phyloP scores from a whole-genome alignment of 225 moss, liverwort and hornwort genomes.

The Takakia lepidozioides region DNA sequence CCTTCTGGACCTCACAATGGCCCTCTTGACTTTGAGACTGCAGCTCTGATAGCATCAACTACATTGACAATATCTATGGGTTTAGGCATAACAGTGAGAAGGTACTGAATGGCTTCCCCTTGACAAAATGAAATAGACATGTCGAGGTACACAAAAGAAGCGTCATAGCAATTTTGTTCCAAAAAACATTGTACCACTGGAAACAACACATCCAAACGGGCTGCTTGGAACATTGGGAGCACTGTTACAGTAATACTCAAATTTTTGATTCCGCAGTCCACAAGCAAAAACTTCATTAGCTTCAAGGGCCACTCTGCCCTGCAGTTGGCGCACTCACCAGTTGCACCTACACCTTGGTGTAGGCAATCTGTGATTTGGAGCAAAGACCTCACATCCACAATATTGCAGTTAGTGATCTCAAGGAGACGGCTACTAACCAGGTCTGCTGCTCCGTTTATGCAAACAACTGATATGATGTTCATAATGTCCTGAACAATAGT shows the following conservation, averaged over 20 bases:
- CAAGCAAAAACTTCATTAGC: slow-evolving; percentile 41
- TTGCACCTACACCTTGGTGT: no score
- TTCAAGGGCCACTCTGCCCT: slow-evolving; percentile 36
- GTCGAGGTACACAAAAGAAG: slow-evolving; percentile 33
- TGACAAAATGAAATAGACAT: slow-evolving; percentile 46
- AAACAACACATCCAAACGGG: slow-evolving; percentile 40
- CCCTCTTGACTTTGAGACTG: slow-evolving; percentile 38
- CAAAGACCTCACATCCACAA: slow-evolving; percentile 27
- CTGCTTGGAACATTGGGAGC: slow-evolving; percentile 48
- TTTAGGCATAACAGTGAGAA: slow-evolving; percentile 20
- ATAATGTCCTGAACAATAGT: slow-evolving; percentile 48
- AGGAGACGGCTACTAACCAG: slow-evolving; percentile 31
- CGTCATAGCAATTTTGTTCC: slow-evolving; percentile 39
- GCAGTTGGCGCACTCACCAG: slow-evolving; percentile 10
- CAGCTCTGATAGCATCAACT: slow-evolving; percentile 35
- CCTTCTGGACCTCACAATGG: slow-evolving; percentile 45
- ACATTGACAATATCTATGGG: slow-evolving; percentile 19
- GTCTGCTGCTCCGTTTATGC: slow-evolving; percentile 36
- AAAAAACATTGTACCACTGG: slow-evolving; percentile 42
- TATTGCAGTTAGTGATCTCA: slow-evolving; percentile 25
- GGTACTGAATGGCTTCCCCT: slow-evolving; percentile 32
- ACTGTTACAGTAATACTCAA: slow-evolving; percentile 35
- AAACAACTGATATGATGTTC: slow-evolving; percentile 44
- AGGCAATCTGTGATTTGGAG: slow-evolving; percentile 22
- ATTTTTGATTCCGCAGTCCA: slow-evolving; percentile 45